phyloP scores from a whole-genome alignment of 352 stramenopile species.

The Globisporangium sylvaticum region DNA sequence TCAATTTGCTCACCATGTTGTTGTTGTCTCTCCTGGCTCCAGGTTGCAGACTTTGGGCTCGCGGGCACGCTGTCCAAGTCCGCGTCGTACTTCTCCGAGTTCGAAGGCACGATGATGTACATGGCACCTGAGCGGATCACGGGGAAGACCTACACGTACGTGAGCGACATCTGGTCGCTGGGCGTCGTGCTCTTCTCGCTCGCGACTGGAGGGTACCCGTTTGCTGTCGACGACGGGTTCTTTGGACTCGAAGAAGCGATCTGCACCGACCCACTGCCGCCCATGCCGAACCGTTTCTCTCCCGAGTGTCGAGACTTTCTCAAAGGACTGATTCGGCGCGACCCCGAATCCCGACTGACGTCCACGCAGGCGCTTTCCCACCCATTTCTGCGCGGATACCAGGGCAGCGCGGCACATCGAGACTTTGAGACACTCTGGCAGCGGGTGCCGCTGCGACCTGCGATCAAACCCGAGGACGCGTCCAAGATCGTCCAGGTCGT shows the following conservation, averaged over 20 bases:
- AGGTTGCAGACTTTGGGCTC: slow-evolving; percentile 83
- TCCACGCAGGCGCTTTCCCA: slow-evolving; percentile 86
- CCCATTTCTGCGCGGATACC: slow-evolving; percentile 77
- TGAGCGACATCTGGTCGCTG: slow-evolving; percentile 79
- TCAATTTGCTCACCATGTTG: not conserved
- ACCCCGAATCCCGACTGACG: slow-evolving; percentile 77
- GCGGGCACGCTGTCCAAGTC: slow-evolving; percentile 71
- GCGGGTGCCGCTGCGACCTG: slow-evolving; percentile 25
- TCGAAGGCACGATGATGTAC: slow-evolving; percentile 92
- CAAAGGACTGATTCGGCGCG: slow-evolving; percentile 86
- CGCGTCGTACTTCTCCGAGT: slow-evolving; percentile 78
- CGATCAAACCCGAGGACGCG: slow-evolving; percentile 11
- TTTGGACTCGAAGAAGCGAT: slow-evolving; percentile 85
- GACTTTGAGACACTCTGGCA: slow-evolving; percentile 41
- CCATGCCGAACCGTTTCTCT: slow-evolving; percentile 80
- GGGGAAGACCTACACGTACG: slow-evolving; percentile 80
- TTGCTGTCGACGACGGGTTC: slow-evolving; percentile 70
- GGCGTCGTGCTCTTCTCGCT: slow-evolving; percentile 70
- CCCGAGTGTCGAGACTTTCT: slow-evolving; percentile 91
- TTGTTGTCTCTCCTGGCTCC: not conserved
- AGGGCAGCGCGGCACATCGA: slow-evolving; percentile 20
- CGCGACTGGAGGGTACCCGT: slow-evolving; percentile 64
- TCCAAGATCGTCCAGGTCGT: slow-evolving; percentile 15
- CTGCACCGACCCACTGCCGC: slow-evolving; percentile 63
- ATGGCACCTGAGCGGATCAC: slow-evolving; percentile 93